Evolutionary conservation across 2,329 filamentous ascomycete species (phyloP), one percentile per base, ranked within the genome.

Genomic region (Xylaria digitata): DNA sequence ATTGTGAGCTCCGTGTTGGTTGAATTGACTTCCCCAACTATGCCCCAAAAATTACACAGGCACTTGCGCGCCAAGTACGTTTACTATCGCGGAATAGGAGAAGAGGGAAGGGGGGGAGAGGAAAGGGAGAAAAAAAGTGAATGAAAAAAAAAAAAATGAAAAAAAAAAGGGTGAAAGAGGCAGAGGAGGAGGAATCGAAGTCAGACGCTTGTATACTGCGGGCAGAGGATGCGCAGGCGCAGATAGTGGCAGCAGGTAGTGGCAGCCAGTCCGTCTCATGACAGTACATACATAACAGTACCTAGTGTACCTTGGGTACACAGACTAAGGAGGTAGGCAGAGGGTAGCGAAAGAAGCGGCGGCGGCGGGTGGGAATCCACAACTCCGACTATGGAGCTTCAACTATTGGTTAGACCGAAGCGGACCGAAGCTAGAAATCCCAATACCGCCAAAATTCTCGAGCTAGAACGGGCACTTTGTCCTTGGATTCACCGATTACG

Each of bases 351-450:
- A 19, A 61, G 50, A 9, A 17, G 21, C 45, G 45, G 43, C 30
- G 37, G 49, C 54, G 40, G 46, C 49, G 42, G 59, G 54, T 50
- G 52, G 55, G 52, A 32, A 59, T 55, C 60, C 52, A 64, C 57
- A 62, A 48, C 52, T 69, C 66, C 68, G 68, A 69, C 66, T 49
- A 61, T 66, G 63, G 66, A 67, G 60, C 57, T 52, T 45, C 45
- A 52, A 15, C 42, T 23, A 70, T 70, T 70, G 68, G 68, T 53
- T 30, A 46, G 42, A 46, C 52, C 40, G 49, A 48, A 56, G 21
- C 63, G 42, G 42, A 46, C 52, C 40, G 49, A 48, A 56, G 21
- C 63, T 58, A 54, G 23, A 32, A 30, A 40, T 46, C 48, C 17
- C n/a, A 17, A 45, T 62, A 42, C n/a, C 49, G 45, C 34, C 34